Percentiles rank a stretch among this genome's conserved stretches.
Conservation (phyloP, 1,284 basidiomycete species). For the Heterobasidion occidentale region DNA sequence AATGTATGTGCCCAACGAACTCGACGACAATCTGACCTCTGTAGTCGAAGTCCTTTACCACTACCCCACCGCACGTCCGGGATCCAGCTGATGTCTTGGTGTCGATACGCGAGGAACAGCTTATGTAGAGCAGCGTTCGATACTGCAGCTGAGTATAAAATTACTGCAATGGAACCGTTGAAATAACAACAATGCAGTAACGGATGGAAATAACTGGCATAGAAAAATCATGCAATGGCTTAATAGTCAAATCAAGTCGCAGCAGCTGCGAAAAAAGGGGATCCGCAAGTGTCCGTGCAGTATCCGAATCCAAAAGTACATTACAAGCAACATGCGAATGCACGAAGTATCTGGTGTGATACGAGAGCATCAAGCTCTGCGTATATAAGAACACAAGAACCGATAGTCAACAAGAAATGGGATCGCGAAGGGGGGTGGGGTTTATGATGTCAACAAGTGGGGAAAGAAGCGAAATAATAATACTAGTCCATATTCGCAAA, state of each 20-base stretch:
- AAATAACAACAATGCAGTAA: too few species aligned
- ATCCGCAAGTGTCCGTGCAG: slow-evolving; percentile 1
- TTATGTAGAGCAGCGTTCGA: too few species aligned
- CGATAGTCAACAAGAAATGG: neutral
- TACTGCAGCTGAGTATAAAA: too few species aligned
- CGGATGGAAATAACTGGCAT: too few species aligned
- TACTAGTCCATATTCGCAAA: neutral
- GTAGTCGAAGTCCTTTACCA: neutral
- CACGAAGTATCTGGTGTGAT: neutral
- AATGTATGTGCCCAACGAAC: too few species aligned
- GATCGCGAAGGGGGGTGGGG: neutral
- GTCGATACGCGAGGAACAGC: too few species aligned
- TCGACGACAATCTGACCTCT: too few species aligned
- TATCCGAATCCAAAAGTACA: neutral
- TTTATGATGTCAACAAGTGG: neutral
- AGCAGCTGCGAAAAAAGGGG: neutral
- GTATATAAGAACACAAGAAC: neutral
- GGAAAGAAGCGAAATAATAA: neutral
- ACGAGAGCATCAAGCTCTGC: slow-evolving; percentile 1
- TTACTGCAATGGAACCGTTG: too few species aligned
- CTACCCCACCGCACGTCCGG: neutral
- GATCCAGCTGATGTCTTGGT: too few species aligned
- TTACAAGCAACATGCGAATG: neutral
- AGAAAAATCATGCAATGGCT: neutral
- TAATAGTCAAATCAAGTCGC: neutral